Base-by-base conservation (phyloP, 768 basidiomycete genomes). In the Termitomyces sp. region DNA sequence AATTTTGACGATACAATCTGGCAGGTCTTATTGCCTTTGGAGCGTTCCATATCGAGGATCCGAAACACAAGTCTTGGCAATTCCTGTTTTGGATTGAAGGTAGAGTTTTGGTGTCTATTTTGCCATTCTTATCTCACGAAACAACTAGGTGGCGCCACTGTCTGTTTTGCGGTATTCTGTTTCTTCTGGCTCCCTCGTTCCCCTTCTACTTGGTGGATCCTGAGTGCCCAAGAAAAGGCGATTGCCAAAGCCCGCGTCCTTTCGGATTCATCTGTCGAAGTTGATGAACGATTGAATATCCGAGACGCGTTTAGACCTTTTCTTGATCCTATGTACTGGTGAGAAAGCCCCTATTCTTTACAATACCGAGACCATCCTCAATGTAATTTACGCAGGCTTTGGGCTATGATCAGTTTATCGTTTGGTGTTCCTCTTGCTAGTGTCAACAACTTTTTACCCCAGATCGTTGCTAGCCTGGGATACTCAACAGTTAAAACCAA, bases 81-180 rank as follows among this genome's bases (percentile, higher is more conserved):
- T 81, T 74, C 59, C 61, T 81, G 27, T 82, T 82, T 62, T 77
- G 79, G 76, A 78, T 82, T 46, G 79, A 81, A 72, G 81, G 80
- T 69, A 53, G 58, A 4, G 45, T 59, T 35, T 14, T 48, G 17
- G 2, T 32, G 9, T 29, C 9, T n/a, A 29, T 10, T 56, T 17
- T 7, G 16, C 16, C 21, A 19, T 29, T 19, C 42, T 27, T 32
- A 40, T 48, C n/a, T 46, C 17, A 45, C 42, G 11, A 34, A 29
- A 32, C 21, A 31, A 25, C 34, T 57, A 77, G 77, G 79, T 37
- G 75, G 69, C 8, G 70, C 70, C 12, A 79, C 76, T 2, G 59
- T 77, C 7, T 53, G 66, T 4, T 78, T 82, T 54, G 77, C 81
- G 10, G 62, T 73, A 9, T 73, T 82, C 54, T 78, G 78, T 27